Evolutionary conservation across 192 early-diverging fungal species (phyloP).

Genomic region (Backusella luteola): DNA sequence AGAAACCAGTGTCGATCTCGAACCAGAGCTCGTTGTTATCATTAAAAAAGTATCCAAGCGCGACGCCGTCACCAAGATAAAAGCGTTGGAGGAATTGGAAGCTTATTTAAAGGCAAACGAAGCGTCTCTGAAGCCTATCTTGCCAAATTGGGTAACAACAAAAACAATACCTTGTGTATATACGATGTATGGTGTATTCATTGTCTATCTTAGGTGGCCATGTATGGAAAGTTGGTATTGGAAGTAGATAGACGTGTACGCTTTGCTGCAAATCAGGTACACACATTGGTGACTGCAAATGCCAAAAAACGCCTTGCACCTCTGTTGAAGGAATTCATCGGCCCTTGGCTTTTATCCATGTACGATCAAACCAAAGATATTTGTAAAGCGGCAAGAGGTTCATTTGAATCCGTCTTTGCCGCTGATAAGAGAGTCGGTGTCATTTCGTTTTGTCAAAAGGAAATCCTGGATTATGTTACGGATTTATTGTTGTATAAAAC

Average conservation of each 20-base stretch:
- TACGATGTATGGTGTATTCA: not conserved
- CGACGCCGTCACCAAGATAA: conserved; percentile 84
- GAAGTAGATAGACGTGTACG: conserved; percentile 89
- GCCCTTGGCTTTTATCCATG: conserved; percentile 76
- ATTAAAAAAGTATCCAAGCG: conserved; percentile 85
- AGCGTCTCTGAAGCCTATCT: conserved; percentile 18
- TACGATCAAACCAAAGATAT: conserved; percentile 87
- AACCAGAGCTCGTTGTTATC: conserved; percentile 63
- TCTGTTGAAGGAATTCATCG: conserved; percentile 77
- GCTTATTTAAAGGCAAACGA: conserved; percentile 55
- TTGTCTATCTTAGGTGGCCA: conserved; percentile 53
- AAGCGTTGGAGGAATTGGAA: conserved; percentile 82
- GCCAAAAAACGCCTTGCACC: conserved; percentile 76
- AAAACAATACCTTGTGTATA: conserved; percentile 3
- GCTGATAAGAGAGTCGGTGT: conserved; percentile 72
- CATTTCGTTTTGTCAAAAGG: conserved; percentile 72
- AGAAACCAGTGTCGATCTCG: conserved; percentile 36
- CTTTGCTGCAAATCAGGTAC: conserved; percentile 61
- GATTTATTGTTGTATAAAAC: conserved; percentile 77
- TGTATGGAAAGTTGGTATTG: conserved; percentile 62
- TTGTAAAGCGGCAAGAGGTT: conserved; percentile 52
- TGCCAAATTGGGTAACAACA: conserved; percentile 54
- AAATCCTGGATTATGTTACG: conserved; percentile 67
- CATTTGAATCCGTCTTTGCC: conserved; percentile 81
- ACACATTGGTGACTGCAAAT: conserved; percentile 63